Evolutionary conservation across 768 basidiomycete genomes (phyloP).

Genomic region (Tricholoma saponaceum): DNA sequence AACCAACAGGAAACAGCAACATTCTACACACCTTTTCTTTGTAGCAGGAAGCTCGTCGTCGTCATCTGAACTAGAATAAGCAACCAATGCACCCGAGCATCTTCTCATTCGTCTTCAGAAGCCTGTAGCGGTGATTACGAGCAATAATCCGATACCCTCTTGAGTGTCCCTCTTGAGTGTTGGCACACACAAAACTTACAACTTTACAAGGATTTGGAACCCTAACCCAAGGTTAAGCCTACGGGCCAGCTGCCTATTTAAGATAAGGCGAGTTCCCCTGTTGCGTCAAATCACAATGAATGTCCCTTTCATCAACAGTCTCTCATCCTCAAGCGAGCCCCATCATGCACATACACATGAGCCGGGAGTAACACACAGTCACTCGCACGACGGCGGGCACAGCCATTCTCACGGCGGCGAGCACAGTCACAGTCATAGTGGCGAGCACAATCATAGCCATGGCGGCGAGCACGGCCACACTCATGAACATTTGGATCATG

Average conservation of each 20-base stretch:
- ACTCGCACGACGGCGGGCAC: conserved; percentile 66
- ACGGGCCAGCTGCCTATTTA: neutral
- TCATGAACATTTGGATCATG: conserved; percentile 87
- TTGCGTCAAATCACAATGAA: conserved; percentile 36
- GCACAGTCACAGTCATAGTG: too few species aligned
- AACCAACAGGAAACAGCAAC: neutral
- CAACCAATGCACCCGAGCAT: conserved; percentile 32
- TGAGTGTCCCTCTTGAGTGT: neutral
- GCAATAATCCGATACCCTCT: neutral
- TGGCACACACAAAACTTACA: neutral
- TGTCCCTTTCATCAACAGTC: conserved; percentile 74
- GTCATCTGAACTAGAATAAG: conserved; percentile 49
- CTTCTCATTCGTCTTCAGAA: conserved; percentile 32
- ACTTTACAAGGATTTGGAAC: neutral
- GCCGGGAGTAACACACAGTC: conserved; percentile 33
- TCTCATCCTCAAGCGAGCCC: conserved; percentile 30
- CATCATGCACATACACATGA: conserved; percentile 50
- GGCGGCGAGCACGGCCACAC: conserved; percentile 83
- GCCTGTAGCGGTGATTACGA: neutral
- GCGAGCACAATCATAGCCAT: too few species aligned
- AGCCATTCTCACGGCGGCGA: conserved; percentile 92
- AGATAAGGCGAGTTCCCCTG: neutral
- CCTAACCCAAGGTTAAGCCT: neutral
- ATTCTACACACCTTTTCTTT: conserved; percentile 42
- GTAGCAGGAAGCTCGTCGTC: conserved; percentile 25